Evolutionary conservation across 257 asterid genomes (phyloP).

Genomic region (Ehretia macrophylla): DNA sequence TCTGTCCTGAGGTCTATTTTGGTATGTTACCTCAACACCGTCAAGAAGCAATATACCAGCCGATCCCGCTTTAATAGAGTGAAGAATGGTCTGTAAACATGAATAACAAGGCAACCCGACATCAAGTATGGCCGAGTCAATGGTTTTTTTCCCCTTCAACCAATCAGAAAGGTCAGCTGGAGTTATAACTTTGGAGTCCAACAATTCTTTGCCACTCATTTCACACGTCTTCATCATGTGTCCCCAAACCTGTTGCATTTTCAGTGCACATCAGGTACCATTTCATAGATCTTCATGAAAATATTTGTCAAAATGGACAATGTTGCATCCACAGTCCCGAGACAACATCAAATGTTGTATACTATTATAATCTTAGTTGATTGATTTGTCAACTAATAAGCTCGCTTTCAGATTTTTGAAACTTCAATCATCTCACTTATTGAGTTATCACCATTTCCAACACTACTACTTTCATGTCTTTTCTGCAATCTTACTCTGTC

Average conservation of each 20-base stretch:
- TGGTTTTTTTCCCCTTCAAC: constrained; percentile 59
- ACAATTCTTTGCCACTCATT: constrained; percentile 53
- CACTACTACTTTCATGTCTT: too few species aligned
- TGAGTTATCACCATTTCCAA: too few species aligned
- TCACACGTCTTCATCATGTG: constrained; percentile 63
- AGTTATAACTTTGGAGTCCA: constrained; percentile 49
- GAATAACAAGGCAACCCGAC: constrained; percentile 76
- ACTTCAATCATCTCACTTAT: too few species aligned
- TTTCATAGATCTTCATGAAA: background rate
- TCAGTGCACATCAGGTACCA: background rate
- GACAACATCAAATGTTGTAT: too few species aligned
- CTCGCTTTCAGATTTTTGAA: too few species aligned
- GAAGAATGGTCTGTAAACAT: constrained; percentile 45
- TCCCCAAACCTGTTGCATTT: constrained; percentile 67
- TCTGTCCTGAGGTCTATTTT: constrained; percentile 82
- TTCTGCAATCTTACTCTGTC: too few species aligned
- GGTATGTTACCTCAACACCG: constrained; percentile 64
- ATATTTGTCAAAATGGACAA: background rate
- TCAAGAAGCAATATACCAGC: constrained; percentile 62
- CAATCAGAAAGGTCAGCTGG: constrained; percentile 68
- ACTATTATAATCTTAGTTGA: too few species aligned
- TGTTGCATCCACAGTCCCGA: background rate
- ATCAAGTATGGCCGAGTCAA: constrained; percentile 43
- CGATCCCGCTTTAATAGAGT: constrained; percentile 67
- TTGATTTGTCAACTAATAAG: too few species aligned